A percentile compares a stretch with the other conserved stretches of the same genome.
phyloP scores from a whole-genome alignment of 2,329 filamentous ascomycete species.

The Penicillium sp. region DNA sequence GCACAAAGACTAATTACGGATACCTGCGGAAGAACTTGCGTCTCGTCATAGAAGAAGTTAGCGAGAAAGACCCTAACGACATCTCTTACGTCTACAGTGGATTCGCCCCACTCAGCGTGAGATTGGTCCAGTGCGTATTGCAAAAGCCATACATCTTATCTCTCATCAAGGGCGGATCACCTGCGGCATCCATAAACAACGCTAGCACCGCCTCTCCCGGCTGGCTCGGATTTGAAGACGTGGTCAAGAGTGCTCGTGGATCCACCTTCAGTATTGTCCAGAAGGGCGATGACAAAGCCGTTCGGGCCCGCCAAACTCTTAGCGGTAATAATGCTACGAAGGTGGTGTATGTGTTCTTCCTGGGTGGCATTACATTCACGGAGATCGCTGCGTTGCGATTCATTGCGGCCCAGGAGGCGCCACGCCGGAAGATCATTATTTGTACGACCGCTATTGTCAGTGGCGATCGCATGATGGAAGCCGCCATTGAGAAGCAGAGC shows the following conservation, averaged over 20 bases:
- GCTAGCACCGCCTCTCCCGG: constrained; percentile 68
- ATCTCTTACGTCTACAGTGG: constrained; percentile 98
- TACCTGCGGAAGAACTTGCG: constrained; percentile 82
- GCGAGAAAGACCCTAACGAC: constrained; percentile 90
- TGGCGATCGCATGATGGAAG: constrained; percentile 85
- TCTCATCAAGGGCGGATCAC: constrained; percentile 65
- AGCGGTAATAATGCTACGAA: constrained; percentile 75
- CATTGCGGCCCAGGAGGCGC: constrained; percentile 80
- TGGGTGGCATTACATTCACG: constrained; percentile 95
- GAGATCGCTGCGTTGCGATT: constrained; percentile 94
- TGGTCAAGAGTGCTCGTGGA: constrained; percentile 81
- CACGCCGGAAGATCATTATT: constrained; percentile 79
- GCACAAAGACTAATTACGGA: constrained; percentile 84
- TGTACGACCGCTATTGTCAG: constrained; percentile 90
- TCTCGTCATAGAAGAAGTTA: constrained; percentile 93
- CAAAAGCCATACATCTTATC: constrained; percentile 83
- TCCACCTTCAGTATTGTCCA: constrained; percentile 90
- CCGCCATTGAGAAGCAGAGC: constrained; percentile 71
- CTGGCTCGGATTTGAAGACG: constrained; percentile 92
- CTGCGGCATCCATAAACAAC: constrained; percentile 48
- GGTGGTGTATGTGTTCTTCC: constrained; percentile 92
- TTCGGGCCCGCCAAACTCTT: constrained; percentile 79
- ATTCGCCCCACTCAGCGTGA: constrained; percentile 88
- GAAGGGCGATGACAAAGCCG: constrained; percentile 87
- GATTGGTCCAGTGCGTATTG: constrained; percentile 86